Percentiles rank a stretch among this genome's conserved stretches.
These are phyloP conservation scores for Fragaria iinumae DNA, from an alignment of 306 rosid genomes.

Conservation along the genomic window DNA sequence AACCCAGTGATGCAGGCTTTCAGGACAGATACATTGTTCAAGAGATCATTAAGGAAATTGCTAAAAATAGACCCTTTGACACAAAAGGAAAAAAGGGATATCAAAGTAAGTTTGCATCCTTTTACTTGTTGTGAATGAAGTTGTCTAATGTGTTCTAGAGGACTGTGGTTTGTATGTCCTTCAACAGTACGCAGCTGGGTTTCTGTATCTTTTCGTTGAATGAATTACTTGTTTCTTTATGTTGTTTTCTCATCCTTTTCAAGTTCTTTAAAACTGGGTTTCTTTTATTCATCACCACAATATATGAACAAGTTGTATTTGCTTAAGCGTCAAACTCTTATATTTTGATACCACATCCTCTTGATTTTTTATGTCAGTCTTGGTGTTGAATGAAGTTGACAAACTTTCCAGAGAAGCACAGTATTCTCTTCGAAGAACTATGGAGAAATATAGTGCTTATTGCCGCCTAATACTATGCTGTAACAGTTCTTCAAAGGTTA, in stretches of 20 bases:
- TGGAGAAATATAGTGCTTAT: conserved; percentile 90
- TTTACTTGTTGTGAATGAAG: background rate
- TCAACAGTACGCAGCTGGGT: background rate
- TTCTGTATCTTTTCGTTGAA: background rate
- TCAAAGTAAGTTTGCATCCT: conserved; percentile 47
- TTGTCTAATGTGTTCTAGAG: background rate
- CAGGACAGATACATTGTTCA: conserved; percentile 91
- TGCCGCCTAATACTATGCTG: conserved; percentile 90
- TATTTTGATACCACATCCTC: conserved; percentile 26
- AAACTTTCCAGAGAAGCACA: conserved; percentile 95
- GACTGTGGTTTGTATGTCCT: background rate
- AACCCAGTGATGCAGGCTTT: conserved; percentile 94
- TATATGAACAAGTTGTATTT: background rate
- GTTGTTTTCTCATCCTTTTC: background rate
- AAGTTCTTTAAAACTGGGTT: background rate
- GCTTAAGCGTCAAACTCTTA: background rate
- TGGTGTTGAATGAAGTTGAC: conserved; percentile 90
- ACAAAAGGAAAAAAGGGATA: conserved; percentile 82
- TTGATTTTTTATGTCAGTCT: conserved; percentile 50
- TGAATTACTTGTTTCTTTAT: background rate
- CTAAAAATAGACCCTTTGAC: conserved; percentile 82
- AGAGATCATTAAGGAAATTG: conserved; percentile 93
- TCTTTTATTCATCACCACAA: background rate
- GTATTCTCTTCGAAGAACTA: conserved; percentile 90
- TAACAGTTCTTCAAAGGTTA: conserved; percentile 94